phyloP scores from a whole-genome alignment of 2,329 filamentous ascomycete genomes.

The Mariannaea sp. region DNA sequence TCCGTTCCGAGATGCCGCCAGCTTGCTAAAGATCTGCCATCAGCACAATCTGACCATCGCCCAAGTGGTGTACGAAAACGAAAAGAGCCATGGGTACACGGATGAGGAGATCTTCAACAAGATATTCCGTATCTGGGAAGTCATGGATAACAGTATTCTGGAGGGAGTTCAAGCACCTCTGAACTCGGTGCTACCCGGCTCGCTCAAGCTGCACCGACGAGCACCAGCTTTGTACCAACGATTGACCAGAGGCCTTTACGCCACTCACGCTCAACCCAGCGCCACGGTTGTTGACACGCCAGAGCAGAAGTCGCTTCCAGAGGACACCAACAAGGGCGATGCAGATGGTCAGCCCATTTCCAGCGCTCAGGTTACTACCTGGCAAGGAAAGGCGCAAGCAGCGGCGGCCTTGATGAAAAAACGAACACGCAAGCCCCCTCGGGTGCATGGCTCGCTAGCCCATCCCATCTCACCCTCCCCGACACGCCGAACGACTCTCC shows the following conservation, averaged over 20 bases:
- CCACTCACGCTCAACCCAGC: conserved; percentile 31
- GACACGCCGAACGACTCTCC: conserved; percentile 51
- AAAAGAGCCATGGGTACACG: conserved; percentile 55
- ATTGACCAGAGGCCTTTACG: conserved; percentile 53
- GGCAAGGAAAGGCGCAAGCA: not conserved
- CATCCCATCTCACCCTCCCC: conserved; percentile 54
- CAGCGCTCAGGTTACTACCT: not conserved
- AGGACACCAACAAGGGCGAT: not conserved
- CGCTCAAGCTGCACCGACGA: conserved; percentile 52
- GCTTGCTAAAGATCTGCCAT: conserved; percentile 52
- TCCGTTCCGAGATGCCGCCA: conserved; percentile 53
- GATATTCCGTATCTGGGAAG: conserved; percentile 54
- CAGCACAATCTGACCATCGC: conserved; percentile 58
- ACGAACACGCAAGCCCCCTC: conserved; percentile 41
- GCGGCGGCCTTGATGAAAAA: conserved; percentile 10
- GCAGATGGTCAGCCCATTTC: not conserved
- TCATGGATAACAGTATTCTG: conserved; percentile 57
- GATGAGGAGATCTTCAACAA: conserved; percentile 55
- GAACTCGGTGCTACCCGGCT: conserved; percentile 50
- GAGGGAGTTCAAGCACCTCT: conserved; percentile 53
- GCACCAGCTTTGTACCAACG: conserved; percentile 52
- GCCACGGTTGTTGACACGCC: not conserved
- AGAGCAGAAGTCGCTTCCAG: not conserved
- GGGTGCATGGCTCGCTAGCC: conserved; percentile 51
- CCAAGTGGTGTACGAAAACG: conserved; percentile 57